Conservation (phyloP, 352 stramenopile genomes). For the Phytophthora aleatoria region DNA sequence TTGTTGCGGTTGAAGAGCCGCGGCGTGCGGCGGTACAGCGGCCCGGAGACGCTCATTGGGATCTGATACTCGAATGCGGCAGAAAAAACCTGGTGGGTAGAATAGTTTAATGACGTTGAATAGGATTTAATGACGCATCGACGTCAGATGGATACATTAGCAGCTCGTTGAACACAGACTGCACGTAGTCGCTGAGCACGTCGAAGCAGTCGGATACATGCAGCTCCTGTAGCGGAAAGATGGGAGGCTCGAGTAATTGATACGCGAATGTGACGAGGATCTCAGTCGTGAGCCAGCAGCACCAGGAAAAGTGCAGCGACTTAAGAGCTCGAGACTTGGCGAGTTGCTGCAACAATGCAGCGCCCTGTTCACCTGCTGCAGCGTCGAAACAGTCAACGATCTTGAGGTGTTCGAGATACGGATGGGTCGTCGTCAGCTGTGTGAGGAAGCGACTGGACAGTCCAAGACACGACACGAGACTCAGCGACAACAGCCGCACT, state of each 20-base stretch:
- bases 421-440: constrained; percentile 47
- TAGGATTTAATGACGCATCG: constrained; percentile 4
- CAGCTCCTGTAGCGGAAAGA: constrained; percentile 50
- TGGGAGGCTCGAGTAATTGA: constrained; percentile 60
- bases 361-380: constrained; percentile 42
- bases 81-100: neutral
- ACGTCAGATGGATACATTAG: constrained; percentile 45
- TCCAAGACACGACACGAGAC: constrained; percentile 70
- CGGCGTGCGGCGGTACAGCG: constrained; percentile 72
- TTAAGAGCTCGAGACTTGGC: constrained; percentile 59
- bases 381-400: constrained; percentile 78
- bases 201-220: constrained; percentile 77
- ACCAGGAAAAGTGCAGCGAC: constrained; percentile 80
- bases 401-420: constrained; percentile 59
- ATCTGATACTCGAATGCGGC: constrained; percentile 10
- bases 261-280: constrained; percentile 75
- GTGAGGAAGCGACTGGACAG: constrained; percentile 57
- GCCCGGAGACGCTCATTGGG: constrained; percentile 65
- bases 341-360: constrained; percentile 54
- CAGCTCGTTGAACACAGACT: constrained; percentile 65
- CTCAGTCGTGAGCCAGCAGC: constrained; percentile 81
- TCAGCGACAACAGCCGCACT: constrained; percentile 56
- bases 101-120: constrained; percentile 24
- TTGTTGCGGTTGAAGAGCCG: constrained; percentile 77
- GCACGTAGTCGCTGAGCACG: constrained; percentile 76